Evolutionary conservation across 2,329 filamentous ascomycete genomes (phyloP).

Genomic region (Penicillium sp.): DNA sequence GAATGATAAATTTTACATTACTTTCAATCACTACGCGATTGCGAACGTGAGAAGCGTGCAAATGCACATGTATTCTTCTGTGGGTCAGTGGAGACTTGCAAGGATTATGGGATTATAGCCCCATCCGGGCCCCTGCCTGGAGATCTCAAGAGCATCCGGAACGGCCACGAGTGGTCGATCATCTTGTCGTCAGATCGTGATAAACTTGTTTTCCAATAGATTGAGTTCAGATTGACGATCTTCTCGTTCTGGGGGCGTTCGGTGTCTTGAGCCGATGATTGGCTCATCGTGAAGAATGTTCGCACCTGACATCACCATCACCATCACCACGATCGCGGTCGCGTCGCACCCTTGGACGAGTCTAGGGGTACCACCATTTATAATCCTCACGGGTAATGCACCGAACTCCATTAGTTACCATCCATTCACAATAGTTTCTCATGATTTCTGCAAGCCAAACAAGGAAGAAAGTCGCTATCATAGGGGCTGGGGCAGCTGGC

Average conservation of each 20-base stretch:
- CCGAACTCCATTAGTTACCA: too few species aligned
- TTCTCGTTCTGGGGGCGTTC: neutral
- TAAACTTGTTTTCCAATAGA: neutral
- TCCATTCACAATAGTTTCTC: neutral
- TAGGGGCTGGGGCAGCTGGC: slow-evolving; percentile 63
- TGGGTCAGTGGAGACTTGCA: too few species aligned
- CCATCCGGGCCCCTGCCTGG: neutral
- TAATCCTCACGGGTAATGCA: neutral
- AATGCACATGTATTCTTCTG: too few species aligned
- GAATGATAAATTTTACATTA: too few species aligned
- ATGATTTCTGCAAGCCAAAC: slow-evolving; percentile 11
- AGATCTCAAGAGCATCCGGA: neutral
- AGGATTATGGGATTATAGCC: too few species aligned
- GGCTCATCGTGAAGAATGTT: slow-evolving; percentile 15
- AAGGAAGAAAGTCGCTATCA: slow-evolving; percentile 55
- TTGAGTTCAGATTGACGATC: neutral
- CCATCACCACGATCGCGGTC: slow-evolving; percentile 5
- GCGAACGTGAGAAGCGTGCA: too few species aligned
- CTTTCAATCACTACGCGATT: too few species aligned
- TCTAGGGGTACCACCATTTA: neutral
- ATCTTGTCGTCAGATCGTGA: neutral
- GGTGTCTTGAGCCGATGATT: slow-evolving; percentile 9
- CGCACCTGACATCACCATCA: slow-evolving; percentile 18
- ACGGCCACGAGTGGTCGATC: neutral
- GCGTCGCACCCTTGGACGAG: neutral